Conservation (phyloP, 805 yeast species). For the Wickerhamomyces chaumierensis region DNA sequence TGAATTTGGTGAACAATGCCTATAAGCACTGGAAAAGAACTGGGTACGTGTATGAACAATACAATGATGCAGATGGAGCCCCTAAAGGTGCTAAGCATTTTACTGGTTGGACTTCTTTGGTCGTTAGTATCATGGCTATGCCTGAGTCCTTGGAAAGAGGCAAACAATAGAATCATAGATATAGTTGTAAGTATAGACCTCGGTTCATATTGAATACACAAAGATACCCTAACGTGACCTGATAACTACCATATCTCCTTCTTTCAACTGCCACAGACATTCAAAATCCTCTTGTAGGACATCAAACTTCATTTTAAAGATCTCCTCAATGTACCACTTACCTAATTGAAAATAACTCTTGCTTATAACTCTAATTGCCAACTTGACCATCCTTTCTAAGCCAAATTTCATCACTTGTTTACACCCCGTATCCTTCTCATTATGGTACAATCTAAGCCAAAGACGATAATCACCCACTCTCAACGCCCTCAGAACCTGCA, state of each 20-base stretch:
- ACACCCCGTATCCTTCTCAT: conserved; percentile 7
- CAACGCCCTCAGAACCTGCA: conserved; percentile 22
- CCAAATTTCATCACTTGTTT: conserved; percentile 34
- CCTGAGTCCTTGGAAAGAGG: conserved; percentile 33
- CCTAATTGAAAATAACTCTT: conserved; percentile 28
- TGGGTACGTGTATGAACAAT: conserved; percentile 87
- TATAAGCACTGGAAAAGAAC: conserved; percentile 59
- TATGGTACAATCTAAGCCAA: conserved; percentile 21
- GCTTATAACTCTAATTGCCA: conserved; percentile 24
- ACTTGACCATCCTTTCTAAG: conserved; percentile 19
- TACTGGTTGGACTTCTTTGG: conserved; percentile 88
- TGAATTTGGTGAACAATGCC: conserved; percentile 58
- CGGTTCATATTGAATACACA: no score
- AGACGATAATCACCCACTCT: conserved; percentile 21
- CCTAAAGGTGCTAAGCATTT: conserved; percentile 82
- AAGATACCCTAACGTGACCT: conserved; percentile 1
- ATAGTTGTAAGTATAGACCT: no score
- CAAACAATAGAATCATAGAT: no score
- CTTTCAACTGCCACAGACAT: conserved; percentile 10
- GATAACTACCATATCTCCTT: conserved; percentile 7
- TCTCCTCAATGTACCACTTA: conserved; percentile 5
- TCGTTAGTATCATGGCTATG: conserved; percentile 74
- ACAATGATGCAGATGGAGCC: conserved; percentile 63
- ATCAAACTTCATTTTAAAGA: conserved; percentile 3
- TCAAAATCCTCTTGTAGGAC: conserved; percentile 1